Evolutionary conservation across 345 rosid species (phyloP).

Genomic region (Bruguiera gymnorhiza): DNA sequence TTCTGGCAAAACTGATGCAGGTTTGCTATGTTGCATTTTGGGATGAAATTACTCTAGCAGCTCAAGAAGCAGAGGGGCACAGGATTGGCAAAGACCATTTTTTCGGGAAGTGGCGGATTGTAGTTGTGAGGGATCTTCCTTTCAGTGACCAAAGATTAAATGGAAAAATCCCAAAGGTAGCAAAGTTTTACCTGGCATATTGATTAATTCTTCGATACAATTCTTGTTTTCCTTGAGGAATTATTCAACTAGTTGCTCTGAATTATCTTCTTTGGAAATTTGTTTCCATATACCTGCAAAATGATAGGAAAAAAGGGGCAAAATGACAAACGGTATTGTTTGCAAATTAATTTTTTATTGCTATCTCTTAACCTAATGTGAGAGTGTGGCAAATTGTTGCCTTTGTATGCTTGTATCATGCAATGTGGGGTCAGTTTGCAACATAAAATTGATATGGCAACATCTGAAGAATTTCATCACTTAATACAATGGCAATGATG

Average conservation of each 20-base stretch:
- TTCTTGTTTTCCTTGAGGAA: too few relatives aligned
- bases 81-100: constrained; percentile 49
- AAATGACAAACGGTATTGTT: too few relatives aligned
- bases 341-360: too few relatives aligned
- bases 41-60: constrained; percentile 78
- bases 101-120: constrained; percentile 85
- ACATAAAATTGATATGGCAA: too few relatives aligned
- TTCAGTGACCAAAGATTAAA: constrained; percentile 87
- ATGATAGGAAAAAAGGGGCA: too few relatives aligned
- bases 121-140: constrained; percentile 76
- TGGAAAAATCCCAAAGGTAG: constrained; percentile 98
- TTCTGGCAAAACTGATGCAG: constrained; percentile 45
- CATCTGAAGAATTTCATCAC: background rate
- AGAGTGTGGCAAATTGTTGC: too few relatives aligned
- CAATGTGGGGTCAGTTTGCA: background rate
- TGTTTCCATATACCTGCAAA: too few relatives aligned
- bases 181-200: background rate
- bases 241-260: too few relatives aligned
- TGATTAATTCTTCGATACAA: background rate
- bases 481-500: background rate
- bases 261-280: too few relatives aligned
- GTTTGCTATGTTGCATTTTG: constrained; percentile 94
- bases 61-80: constrained; percentile 64
- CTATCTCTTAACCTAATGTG: too few relatives aligned
- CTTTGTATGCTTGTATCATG: background rate